Base-by-base conservation (phyloP, 768 basidiomycete species). In the Termitomyces sp. region DNA sequence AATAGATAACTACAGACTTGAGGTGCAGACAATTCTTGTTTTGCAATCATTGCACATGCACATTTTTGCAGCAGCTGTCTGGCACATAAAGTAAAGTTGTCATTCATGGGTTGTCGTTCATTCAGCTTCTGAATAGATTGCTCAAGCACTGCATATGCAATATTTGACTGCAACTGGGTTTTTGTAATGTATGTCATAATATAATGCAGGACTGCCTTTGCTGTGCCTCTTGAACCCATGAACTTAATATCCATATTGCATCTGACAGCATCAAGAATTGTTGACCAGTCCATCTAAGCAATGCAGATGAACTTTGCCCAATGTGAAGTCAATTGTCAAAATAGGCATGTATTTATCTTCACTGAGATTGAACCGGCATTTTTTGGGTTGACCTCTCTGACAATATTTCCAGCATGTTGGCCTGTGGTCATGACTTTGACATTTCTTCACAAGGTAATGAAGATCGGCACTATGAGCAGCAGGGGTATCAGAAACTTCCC, bases 101-200 rank as follows among this genome's bases (percentile, higher is more conserved):
- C 68, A 1, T 67, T 61, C 3, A 64, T n/a, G n/a, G n/a, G 18
- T 46, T 70, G 54, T 54, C 53, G 61, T n/a, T 65, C 70, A 4
- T 28, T 28, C 1, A 77, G 55, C 36, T 72, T 76, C 18, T 63
- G 60, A 0, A 78, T 62, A 4, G 79, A 73, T 0, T 69, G 22
- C 48, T 78, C 73, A 2, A 81, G 55, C 0, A 77, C 75, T 1
- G 77, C 74, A 66, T 69, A 79, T 0, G 77, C 74, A 3, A 79
- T 73, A 63, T 82, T 76, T 1, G 74, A 20, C 51, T 79, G 78
- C 16, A 82, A 58, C 38, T 76, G 71, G 0, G 74, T 58, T 55
- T 83, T 83, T 3, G 80, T 75, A 16, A 83, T 81, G 53, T 83
- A 82, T 55, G 82, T 73, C 0, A 80, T 82, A 24, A 82, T 78